Percentiles rank a stretch among this genome's conserved stretches.
Evolutionary conservation across 768 basidiomycete species (phyloP).

Genomic region (Tylopilus cervinicoccineus): DNA sequence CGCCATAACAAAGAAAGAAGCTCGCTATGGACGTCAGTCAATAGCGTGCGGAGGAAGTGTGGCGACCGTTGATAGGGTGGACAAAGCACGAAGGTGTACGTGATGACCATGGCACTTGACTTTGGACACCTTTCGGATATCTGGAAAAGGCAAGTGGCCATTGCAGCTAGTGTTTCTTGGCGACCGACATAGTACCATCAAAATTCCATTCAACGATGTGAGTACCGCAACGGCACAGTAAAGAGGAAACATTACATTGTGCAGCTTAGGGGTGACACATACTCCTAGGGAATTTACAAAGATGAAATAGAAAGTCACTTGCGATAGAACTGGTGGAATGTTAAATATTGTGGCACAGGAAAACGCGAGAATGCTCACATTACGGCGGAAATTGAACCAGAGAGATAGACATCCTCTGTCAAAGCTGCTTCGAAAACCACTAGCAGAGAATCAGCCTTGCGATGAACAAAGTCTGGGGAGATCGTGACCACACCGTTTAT

Average conservation of each 20-base stretch:
- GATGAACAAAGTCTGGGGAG: slow-evolving; percentile 6
- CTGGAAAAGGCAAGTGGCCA: slow-evolving; percentile 15
- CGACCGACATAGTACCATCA: slow-evolving; percentile 5
- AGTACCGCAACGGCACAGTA: slow-evolving; percentile 12
- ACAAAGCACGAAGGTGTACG: slow-evolving; percentile 21
- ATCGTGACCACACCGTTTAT: slow-evolving; percentile 66
- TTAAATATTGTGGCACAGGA: slow-evolving; percentile 14
- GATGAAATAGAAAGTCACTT: slow-evolving; percentile 45
- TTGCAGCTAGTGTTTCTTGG: slow-evolving; percentile 7
- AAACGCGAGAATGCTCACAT: slow-evolving; percentile 50
- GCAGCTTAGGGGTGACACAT: slow-evolving; percentile 18
- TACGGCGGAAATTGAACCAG: slow-evolving; percentile 95
- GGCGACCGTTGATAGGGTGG: slow-evolving; percentile 9
- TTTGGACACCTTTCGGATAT: slow-evolving; percentile 1
- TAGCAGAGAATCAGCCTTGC: slow-evolving; percentile 30
- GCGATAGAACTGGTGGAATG: slow-evolving; percentile 64
- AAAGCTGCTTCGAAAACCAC: slow-evolving; percentile 95
- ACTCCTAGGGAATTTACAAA: slow-evolving; percentile 14
- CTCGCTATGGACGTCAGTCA: slow-evolving; percentile 5
- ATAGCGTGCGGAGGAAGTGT: neutral
- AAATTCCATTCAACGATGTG: slow-evolving; percentile 14
- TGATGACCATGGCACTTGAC: neutral
- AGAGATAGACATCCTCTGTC: slow-evolving; percentile 94
- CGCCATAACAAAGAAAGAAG: slow-evolving; percentile 14
- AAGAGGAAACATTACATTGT: slow-evolving; percentile 29